phyloP scores from a whole-genome alignment of 176 grass and related monocot genomes.

The Microstegium vimineum region DNA sequence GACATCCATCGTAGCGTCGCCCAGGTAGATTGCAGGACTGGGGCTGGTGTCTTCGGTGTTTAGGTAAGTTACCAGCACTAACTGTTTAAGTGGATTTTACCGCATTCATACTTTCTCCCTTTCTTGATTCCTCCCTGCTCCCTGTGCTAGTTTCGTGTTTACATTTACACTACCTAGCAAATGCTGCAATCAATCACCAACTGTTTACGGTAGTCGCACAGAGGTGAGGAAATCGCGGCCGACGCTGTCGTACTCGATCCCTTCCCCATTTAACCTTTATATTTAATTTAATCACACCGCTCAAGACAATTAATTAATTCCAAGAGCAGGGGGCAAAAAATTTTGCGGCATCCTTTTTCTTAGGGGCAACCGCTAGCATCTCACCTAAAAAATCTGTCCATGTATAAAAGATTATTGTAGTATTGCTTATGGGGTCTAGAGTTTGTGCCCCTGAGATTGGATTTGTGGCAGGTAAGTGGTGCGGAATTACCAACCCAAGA shows the following conservation, averaged over 20 bases:
- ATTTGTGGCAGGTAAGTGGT: constrained; percentile 7
- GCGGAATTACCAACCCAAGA: neutral
- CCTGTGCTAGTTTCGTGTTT: neutral
- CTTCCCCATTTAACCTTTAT: constrained; percentile 5
- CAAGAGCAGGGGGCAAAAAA: neutral
- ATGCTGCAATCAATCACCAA: neutral
- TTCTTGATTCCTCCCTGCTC: neutral
- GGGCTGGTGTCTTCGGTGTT: neutral
- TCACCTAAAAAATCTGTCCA: neutral
- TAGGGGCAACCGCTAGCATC: constrained; percentile 1
- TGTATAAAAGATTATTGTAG: neutral
- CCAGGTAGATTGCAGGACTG: neutral
- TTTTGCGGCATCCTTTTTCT: neutral
- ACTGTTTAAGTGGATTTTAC: neutral
- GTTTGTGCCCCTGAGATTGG: constrained; percentile 7
- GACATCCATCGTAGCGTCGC: neutral
- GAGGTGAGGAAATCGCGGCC: neutral
- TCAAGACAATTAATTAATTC: neutral
- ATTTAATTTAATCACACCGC: neutral
- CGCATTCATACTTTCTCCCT: neutral
- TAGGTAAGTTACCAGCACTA: neutral
- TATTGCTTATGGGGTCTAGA: neutral
- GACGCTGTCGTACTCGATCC: neutral
- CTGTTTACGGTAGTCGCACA: neutral
- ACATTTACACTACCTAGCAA: too few relatives aligned